phyloP scores from a whole-genome alignment of 805 yeast species.

The Saccharomycopsis fibuligera region DNA sequence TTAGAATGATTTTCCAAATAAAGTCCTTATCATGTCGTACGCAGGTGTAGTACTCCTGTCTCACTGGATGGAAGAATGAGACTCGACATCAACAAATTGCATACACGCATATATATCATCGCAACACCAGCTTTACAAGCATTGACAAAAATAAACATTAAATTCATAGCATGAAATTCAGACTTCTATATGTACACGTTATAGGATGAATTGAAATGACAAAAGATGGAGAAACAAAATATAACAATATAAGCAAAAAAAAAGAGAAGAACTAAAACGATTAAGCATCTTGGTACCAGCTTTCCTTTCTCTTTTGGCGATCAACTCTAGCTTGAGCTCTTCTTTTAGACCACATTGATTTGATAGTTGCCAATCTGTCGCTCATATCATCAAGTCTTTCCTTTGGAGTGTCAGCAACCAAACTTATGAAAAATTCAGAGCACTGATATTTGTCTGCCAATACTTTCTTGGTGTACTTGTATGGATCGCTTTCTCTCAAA shows the following conservation, averaged over 20 bases:
- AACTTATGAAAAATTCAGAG: slow-evolving; percentile 44
- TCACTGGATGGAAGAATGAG: too few relatives aligned
- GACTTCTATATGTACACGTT: not conserved
- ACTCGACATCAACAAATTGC: too few relatives aligned
- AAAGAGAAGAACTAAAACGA: too few relatives aligned
- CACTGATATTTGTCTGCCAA: slow-evolving; percentile 56
- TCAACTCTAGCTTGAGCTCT: slow-evolving; percentile 48
- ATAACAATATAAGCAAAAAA: too few relatives aligned
- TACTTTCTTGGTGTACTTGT: slow-evolving; percentile 52
- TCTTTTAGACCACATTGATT: slow-evolving; percentile 42
- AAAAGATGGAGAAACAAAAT: too few relatives aligned
- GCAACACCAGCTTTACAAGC: not conserved
- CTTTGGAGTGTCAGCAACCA: slow-evolving; percentile 41
- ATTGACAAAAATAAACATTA: too few relatives aligned
- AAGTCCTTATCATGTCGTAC: too few relatives aligned
- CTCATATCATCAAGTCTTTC: slow-evolving; percentile 41
- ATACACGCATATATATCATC: not conserved
- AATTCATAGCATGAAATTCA: not conserved
- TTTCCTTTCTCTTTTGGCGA: slow-evolving; percentile 48
- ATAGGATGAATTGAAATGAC: too few relatives aligned
- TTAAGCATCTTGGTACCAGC: slow-evolving; percentile 51
- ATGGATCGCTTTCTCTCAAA: slow-evolving; percentile 54
- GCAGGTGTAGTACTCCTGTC: too few relatives aligned
- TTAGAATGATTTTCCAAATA: too few relatives aligned
- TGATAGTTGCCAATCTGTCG: slow-evolving; percentile 38